Evolutionary conservation across 257 asterid species (phyloP).

Genomic region (Fraxinus anomala): DNA sequence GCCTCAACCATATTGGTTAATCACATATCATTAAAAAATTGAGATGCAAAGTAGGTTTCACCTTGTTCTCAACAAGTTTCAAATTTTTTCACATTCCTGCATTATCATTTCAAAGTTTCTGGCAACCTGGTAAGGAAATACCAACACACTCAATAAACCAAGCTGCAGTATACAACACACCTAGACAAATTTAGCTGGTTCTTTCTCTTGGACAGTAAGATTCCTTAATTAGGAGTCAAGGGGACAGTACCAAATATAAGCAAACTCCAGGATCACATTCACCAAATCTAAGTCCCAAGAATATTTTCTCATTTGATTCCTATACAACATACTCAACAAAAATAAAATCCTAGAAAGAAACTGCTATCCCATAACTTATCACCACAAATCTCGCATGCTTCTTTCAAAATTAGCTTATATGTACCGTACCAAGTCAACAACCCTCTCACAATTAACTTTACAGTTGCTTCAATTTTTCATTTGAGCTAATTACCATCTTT

Average conservation of each 20-base stretch:
- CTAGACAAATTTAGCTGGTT: neutral
- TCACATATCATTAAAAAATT: neutral
- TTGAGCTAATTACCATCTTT: neutral
- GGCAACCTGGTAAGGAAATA: neutral
- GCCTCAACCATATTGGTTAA: neutral
- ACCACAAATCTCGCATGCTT: neutral
- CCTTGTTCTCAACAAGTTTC: neutral
- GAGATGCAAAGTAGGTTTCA: neutral
- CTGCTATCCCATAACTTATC: neutral
- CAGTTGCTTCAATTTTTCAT: neutral
- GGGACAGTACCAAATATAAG: neutral
- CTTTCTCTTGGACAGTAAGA: neutral
- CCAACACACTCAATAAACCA: neutral
- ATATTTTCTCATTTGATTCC: neutral
- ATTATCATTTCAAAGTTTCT: neutral
- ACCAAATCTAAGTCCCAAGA: neutral
- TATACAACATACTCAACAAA: neutral
- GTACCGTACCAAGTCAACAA: neutral
- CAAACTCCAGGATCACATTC: neutral
- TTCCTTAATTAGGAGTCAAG: neutral
- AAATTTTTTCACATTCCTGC: neutral
- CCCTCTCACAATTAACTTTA: neutral
- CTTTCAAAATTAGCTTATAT: neutral
- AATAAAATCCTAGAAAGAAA: neutral
- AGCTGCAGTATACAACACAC: neutral